phyloP scores from a whole-genome alignment of 495 filamentous ascomycete genomes.

The Acidiella bohemica region DNA sequence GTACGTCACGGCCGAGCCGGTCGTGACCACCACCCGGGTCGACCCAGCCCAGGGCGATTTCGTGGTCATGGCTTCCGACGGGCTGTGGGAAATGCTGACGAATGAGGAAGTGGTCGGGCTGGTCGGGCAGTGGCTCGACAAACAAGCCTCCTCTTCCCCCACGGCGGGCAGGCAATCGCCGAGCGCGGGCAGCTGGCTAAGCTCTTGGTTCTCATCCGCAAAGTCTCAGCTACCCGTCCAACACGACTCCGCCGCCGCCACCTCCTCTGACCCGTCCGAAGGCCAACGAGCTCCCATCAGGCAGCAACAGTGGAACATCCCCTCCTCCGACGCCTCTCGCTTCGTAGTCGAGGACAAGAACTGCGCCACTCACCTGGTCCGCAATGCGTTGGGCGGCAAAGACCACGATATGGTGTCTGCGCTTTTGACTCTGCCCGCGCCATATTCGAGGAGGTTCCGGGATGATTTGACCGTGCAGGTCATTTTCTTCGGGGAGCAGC shows the following conservation, averaged over 20 bases:
- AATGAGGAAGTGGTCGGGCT: slow-evolving; percentile 97
- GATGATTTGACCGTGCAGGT: slow-evolving; percentile 97
- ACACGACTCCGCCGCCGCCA: slow-evolving; percentile 27
- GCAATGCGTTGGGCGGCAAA: slow-evolving; percentile 89
- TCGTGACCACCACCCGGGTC: slow-evolving; percentile 90
- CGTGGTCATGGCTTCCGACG: slow-evolving; percentile 90
- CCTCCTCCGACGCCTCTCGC: slow-evolving; percentile 50
- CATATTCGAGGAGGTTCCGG: slow-evolving; percentile 77
- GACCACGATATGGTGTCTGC: slow-evolving; percentile 92
- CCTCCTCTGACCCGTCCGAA: too few species aligned
- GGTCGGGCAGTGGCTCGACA: slow-evolving; percentile 90
- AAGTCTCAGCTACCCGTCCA: slow-evolving; percentile 44
- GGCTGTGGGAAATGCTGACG: slow-evolving; percentile 97
- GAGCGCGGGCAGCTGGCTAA: slow-evolving; percentile 35
- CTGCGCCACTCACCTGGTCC: slow-evolving; percentile 84
- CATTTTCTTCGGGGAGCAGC: slow-evolving; percentile 83
- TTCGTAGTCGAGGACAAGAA: slow-evolving; percentile 96
- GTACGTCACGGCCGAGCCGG: slow-evolving; percentile 93
- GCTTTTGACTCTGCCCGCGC: slow-evolving; percentile 78
- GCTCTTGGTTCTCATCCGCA: slow-evolving; percentile 38
- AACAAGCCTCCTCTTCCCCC: slow-evolving; percentile 29
- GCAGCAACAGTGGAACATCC: slow-evolving; percentile 70
- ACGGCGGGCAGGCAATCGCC: slow-evolving; percentile 9
- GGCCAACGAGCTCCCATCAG: slow-evolving; percentile 63
- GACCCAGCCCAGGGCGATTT: slow-evolving; percentile 87